Percentiles rank a stretch among this genome's conserved stretches.
phyloP scores from a whole-genome alignment of 331 rosid genomes.

The Acacia concinna region DNA sequence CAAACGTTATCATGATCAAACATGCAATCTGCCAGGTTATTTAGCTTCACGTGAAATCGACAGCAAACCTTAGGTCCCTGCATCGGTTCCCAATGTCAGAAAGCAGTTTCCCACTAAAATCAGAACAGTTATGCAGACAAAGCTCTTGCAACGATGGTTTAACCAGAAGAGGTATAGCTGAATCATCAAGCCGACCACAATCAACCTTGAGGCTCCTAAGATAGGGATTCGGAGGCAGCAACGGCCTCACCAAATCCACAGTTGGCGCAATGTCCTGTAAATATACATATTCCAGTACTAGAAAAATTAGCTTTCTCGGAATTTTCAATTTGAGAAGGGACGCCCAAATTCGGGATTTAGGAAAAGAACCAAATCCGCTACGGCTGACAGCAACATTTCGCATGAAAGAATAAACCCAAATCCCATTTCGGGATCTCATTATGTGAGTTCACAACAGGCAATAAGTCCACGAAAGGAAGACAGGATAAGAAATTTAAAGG shows the following conservation, averaged over 20 bases:
- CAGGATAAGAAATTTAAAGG: neutral
- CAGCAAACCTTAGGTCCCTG: constrained; percentile 66
- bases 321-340: neutral
- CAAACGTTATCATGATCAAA: constrained; percentile 10
- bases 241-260: constrained; percentile 57
- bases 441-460: neutral
- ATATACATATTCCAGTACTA: neutral
- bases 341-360: neutral
- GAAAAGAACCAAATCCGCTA: neutral
- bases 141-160: constrained; percentile 74
- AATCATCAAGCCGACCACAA: constrained; percentile 79
- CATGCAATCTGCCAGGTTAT: constrained; percentile 3
- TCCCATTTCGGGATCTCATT: neutral
- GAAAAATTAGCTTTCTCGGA: neutral
- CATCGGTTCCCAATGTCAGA: constrained; percentile 78
- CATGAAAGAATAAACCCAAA: neutral
- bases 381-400: neutral
- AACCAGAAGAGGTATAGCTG: constrained; percentile 54
- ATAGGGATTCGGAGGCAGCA: constrained; percentile 67
- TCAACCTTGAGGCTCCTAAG: constrained; percentile 66
- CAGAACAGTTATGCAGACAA: constrained; percentile 70
- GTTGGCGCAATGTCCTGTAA: constrained; percentile 75
- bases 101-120: constrained; percentile 81
- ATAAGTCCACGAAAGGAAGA: neutral
- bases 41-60: neutral